Evolutionary conservation across 345 rosid genomes (phyloP).

Genomic region (Bretschneidera sinensis): DNA sequence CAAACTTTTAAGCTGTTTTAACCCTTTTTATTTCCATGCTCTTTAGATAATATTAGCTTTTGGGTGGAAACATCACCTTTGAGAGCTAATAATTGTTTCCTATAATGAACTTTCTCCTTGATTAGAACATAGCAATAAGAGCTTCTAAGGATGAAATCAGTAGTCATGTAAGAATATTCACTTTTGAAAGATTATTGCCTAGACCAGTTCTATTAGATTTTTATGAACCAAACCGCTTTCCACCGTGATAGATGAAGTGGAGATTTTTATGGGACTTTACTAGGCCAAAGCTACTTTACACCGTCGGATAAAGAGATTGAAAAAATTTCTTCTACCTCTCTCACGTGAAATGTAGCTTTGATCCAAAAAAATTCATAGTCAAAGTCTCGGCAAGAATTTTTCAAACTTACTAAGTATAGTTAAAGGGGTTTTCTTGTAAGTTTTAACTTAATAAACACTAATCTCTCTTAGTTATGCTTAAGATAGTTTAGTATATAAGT

Average conservation of each 20-base stretch:
- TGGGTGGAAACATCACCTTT: neutral
- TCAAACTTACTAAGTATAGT: neutral
- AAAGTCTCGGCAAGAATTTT: too few relatives aligned
- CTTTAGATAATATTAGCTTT: neutral
- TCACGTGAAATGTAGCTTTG: too few relatives aligned
- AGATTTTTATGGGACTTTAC: too few relatives aligned
- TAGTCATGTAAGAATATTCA: too few relatives aligned
- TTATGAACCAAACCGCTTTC: too few relatives aligned
- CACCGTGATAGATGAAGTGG: too few relatives aligned
- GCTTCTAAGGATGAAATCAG: neutral
- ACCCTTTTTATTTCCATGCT: neutral
- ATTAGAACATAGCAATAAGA: neutral
- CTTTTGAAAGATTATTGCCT: too few relatives aligned
- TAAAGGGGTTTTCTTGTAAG: conserved; percentile 26
- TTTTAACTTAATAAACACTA: conserved; percentile 1
- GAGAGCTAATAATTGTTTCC: neutral
- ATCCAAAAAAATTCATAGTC: too few relatives aligned
- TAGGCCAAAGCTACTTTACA: too few relatives aligned
- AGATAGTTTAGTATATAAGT: neutral
- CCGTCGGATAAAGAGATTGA: too few relatives aligned
- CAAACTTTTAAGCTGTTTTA: neutral
- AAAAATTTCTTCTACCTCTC: too few relatives aligned
- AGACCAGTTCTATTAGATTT: too few relatives aligned
- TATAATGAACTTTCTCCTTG: neutral
- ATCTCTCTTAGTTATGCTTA: neutral